A percentile compares a stretch with the other conserved stretches of the same genome.
Conservation (phyloP, 352 stramenopile genomes). For the Globisporangium radiosum region DNA sequence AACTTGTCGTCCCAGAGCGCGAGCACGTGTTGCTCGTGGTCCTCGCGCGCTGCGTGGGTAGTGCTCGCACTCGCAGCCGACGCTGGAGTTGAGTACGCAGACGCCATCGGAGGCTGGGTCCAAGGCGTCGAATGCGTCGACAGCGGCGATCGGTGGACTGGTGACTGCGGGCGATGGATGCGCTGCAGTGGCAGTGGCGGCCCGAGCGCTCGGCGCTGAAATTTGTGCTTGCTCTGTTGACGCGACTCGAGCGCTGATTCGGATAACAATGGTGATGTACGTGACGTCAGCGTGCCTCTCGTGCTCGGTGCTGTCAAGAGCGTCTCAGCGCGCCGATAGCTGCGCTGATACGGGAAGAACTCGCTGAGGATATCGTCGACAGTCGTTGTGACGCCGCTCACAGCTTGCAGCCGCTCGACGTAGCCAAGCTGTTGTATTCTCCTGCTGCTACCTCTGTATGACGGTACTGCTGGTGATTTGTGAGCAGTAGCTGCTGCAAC, state of each 20-base stretch:
- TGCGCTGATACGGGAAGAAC: conserved; percentile 23
- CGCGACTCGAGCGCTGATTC: not conserved
- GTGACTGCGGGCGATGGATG: not conserved
- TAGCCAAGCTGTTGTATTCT: conserved; percentile 4
- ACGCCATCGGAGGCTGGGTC: not conserved
- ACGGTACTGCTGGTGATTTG: not conserved
- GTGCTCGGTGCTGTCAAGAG: conserved; percentile 1
- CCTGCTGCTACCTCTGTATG: not conserved
- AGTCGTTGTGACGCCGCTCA: conserved; percentile 17
- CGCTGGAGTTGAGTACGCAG: too few species aligned
- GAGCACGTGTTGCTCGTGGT: conserved; percentile 16
- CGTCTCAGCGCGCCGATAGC: conserved; percentile 16
- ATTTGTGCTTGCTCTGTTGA: not conserved
- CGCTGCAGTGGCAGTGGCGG: not conserved
- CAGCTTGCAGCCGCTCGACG: conserved; percentile 18
- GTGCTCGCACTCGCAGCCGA: too few species aligned
- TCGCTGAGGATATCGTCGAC: conserved; percentile 28
- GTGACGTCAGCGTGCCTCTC: not conserved
- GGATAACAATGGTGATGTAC: conserved; percentile 7
- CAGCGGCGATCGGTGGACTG: conserved; percentile 2
- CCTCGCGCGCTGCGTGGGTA: not conserved
- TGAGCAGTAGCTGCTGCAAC: not conserved
- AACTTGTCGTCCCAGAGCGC: conserved; percentile 63
- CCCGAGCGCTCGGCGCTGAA: not conserved
- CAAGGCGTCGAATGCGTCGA: not conserved